Conservation (phyloP, 352 stramenopile genomes). For the Pelagophyceae sp. region DNA sequence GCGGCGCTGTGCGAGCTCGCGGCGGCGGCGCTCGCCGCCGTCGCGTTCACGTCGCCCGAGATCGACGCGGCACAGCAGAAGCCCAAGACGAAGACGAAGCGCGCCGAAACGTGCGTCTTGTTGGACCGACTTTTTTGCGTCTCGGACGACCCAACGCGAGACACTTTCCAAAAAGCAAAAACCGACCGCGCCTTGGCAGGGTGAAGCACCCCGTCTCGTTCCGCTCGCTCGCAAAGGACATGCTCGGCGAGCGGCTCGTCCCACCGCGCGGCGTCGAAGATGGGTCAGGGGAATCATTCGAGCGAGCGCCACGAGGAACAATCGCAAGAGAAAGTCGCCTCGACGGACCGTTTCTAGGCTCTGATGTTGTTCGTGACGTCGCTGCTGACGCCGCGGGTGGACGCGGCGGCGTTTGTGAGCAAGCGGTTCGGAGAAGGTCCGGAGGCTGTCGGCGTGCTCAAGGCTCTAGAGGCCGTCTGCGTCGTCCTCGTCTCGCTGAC, state of each 20-base stretch:
- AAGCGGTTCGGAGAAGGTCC: background rate
- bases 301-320: too few species aligned
- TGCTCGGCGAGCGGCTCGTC: background rate
- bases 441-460: slow-evolving; percentile 11
- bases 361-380: background rate
- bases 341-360: too few species aligned
- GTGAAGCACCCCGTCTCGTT: background rate
- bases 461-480: slow-evolving; percentile 3
- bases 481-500: background rate
- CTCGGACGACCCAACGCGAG: too few species aligned
- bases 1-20: background rate
- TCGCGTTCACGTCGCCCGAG: background rate
- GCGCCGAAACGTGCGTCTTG: background rate
- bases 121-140: too few species aligned
- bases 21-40: background rate
- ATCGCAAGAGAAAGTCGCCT: too few species aligned
- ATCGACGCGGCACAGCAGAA: background rate
- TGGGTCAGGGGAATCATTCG: too few species aligned
- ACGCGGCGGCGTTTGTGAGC: background rate
- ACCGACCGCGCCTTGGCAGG: too few species aligned
- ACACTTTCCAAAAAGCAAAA: too few species aligned
- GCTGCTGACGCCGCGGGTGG: slow-evolving; percentile 7
- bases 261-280: too few species aligned
- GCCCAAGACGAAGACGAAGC: background rate
- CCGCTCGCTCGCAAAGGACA: background rate